Evolutionary conservation across 1,139 yeast species (phyloP).

Genomic region (Debaryomyces psychrophilus): DNA sequence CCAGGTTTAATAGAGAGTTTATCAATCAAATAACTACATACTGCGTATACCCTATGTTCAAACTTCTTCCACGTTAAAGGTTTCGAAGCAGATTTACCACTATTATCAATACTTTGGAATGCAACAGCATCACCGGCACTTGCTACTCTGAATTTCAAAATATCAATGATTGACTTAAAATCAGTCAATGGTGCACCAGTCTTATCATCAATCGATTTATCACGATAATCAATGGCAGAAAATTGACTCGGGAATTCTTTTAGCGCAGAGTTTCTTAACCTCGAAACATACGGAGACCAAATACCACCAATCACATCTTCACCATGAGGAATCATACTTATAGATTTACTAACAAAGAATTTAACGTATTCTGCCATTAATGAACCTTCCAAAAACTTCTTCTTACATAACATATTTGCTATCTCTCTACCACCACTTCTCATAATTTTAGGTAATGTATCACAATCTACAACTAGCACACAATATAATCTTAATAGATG

Average conservation of each 20-base stretch:
- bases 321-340: conserved; percentile 74
- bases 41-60: conserved; percentile 74
- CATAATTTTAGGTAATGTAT: conserved; percentile 79
- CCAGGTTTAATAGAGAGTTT: conserved; percentile 64
- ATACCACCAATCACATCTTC: conserved; percentile 81
- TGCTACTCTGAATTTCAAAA: conserved; percentile 76
- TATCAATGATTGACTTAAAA: conserved; percentile 70
- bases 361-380: conserved; percentile 79
- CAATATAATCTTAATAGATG: conserved; percentile 84
- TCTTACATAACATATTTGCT: conserved; percentile 90
- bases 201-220: conserved; percentile 72
- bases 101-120: conserved; percentile 62
- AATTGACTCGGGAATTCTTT: conserved; percentile 55
- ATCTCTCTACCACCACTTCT: conserved; percentile 87
- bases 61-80: conserved; percentile 84
- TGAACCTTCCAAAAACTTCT: conserved; percentile 75
- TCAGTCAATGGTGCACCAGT: conserved; percentile 75
- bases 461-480: conserved; percentile 78
- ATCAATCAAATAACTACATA: conserved; percentile 59
- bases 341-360: conserved; percentile 69
- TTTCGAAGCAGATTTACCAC: conserved; percentile 53
- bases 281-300: conserved; percentile 77
- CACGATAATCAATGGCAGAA: conserved; percentile 75
- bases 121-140: conserved; percentile 83
- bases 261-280: conserved; percentile 55